A percentile compares a stretch with the other conserved stretches of the same genome.
phyloP scores from a whole-genome alignment of 2,329 filamentous ascomycete genomes.

The Cryphonectria radicalis region DNA sequence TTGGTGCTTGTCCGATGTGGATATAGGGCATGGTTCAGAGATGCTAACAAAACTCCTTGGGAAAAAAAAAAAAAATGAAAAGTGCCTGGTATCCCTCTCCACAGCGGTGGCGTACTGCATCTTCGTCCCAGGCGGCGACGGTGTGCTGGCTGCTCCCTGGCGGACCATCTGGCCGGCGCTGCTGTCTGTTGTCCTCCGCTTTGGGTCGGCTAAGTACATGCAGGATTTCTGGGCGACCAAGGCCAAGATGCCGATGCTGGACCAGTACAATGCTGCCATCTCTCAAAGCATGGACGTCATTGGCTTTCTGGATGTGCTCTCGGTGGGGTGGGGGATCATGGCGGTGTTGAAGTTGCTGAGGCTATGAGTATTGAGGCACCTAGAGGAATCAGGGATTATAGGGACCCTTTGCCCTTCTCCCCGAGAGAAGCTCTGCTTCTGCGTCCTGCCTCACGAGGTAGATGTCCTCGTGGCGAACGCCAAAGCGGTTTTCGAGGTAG shows the following conservation, averaged over 20 bases:
- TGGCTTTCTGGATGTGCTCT: constrained; percentile 30
- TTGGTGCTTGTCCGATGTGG: background rate
- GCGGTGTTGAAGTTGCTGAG: constrained; percentile 32
- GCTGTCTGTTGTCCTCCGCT: constrained; percentile 30
- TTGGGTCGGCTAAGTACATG: constrained; percentile 34
- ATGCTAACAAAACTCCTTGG: background rate
- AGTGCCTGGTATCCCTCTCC: constrained; percentile 27
- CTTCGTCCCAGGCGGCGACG: constrained; percentile 17
- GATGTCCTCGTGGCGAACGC: constrained; percentile 66
- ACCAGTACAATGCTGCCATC: constrained; percentile 39
- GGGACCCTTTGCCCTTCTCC: constrained; percentile 53
- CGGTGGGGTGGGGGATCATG: constrained; percentile 34
- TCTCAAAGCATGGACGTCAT: constrained; percentile 34
- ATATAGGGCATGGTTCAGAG: no score
- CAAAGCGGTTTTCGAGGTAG: constrained; percentile 63
- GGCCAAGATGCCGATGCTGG: constrained; percentile 37
- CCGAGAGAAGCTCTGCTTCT: constrained; percentile 59
- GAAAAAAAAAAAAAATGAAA: background rate
- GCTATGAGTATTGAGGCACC: constrained; percentile 1
- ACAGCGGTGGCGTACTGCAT: constrained; percentile 25
- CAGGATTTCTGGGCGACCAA: constrained; percentile 37
- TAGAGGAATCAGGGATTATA: constrained; percentile 51
- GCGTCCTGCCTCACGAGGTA: constrained; percentile 59
- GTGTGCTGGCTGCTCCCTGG: constrained; percentile 21
- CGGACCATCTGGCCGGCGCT: constrained; percentile 31